phyloP scores from a whole-genome alignment of 495 filamentous ascomycete species.

The Penicillium dipodomyicola region DNA sequence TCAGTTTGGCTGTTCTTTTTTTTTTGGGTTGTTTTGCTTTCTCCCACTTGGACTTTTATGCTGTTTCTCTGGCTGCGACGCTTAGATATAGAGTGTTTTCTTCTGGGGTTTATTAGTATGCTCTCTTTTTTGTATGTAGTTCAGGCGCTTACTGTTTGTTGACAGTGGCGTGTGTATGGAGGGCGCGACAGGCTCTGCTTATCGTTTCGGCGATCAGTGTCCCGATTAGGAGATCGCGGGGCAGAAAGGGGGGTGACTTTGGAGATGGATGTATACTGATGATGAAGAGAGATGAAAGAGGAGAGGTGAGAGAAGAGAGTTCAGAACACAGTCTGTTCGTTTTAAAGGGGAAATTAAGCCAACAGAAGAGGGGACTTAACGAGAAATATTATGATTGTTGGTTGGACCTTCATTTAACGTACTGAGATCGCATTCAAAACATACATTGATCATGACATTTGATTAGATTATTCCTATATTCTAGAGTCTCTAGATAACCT shows the following conservation, averaged over 20 bases:
- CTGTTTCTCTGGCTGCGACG: neutral
- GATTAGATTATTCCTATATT: constrained; percentile 2
- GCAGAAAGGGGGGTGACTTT: constrained; percentile 18
- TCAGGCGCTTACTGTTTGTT: neutral
- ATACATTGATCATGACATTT: neutral
- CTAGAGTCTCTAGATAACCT: neutral
- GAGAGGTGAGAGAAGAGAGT: too few species aligned
- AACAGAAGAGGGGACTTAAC: neutral
- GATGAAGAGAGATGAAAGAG: neutral
- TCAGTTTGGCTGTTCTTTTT: constrained; percentile 9
- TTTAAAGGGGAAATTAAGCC: constrained; percentile 5
- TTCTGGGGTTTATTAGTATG: neutral
- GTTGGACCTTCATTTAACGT: neutral
- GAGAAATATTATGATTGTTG: neutral
- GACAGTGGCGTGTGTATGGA: constrained; percentile 1
- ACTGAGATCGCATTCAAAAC: neutral
- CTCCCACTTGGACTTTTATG: neutral
- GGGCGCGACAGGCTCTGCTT: constrained; percentile 13
- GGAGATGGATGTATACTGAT: neutral
- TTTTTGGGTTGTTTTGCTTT: constrained; percentile 3
- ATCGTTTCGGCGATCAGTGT: constrained; percentile 10
- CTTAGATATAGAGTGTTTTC: neutral
- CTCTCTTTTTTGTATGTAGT: neutral
- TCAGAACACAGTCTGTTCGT: too few species aligned
- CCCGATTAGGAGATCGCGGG: constrained; percentile 15